Evolutionary conservation across 225 moss, liverwort and hornwort species (phyloP).

Genomic region (Thuidium tamariscinum): DNA sequence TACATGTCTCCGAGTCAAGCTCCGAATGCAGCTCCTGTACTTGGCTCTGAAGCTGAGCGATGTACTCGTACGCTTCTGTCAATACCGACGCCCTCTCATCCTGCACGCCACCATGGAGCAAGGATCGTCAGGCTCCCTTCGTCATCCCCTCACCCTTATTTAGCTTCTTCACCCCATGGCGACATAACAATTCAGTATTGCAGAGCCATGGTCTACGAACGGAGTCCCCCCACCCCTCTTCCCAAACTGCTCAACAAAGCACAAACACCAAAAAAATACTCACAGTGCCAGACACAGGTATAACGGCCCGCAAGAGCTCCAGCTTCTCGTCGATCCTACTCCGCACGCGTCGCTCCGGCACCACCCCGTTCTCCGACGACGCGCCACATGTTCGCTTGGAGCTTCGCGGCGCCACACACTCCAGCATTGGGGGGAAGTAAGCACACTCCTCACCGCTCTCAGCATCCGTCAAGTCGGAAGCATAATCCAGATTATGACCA

Average conservation of each 20-base stretch:
- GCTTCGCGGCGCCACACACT: not conserved
- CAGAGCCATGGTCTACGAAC: not conserved
- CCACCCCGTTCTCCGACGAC: not conserved
- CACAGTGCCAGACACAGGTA: conserved; percentile 18
- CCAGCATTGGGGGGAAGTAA: not conserved
- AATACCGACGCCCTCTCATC: conserved; percentile 17
- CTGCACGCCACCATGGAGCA: not conserved
- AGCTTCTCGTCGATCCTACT: conserved; percentile 25
- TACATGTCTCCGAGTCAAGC: not conserved
- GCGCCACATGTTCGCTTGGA: conserved; percentile 17
- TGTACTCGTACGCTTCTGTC: conserved; percentile 22
- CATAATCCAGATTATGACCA: not conserved
- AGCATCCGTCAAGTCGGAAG: conserved; percentile 21
- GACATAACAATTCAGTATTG: not conserved
- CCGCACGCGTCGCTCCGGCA: conserved; percentile 8
- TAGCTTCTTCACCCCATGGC: not conserved
- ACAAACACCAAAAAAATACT: not conserved
- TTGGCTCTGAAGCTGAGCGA: conserved; percentile 23
- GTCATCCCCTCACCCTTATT: not conserved
- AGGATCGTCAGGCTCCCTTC: not conserved
- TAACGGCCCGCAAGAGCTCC: conserved; percentile 13
- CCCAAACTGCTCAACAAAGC: not conserved
- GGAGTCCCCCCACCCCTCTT: not conserved
- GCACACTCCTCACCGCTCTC: conserved; percentile 12
- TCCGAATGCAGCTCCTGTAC: conserved; percentile 26